Evolutionary conservation across 768 basidiomycete genomes (phyloP), one percentile per base, ranked within the genome.

Genomic region (Mycena kentingensis): DNA sequence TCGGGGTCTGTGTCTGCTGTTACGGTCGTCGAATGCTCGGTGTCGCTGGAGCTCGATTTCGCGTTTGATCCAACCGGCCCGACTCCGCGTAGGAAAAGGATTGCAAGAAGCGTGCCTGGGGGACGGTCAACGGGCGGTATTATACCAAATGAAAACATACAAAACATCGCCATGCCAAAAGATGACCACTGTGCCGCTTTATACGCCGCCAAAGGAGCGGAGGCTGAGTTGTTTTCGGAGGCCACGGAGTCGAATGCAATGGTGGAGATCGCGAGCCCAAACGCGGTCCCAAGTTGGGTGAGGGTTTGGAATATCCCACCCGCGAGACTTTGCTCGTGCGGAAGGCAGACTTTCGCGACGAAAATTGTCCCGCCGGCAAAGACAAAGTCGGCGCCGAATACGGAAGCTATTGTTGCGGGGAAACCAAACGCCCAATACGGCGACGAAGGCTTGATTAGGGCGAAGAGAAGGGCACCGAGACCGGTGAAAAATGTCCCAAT

Each of bases 301-400:
- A 92, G 83, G 1, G 90, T 90, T 63, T 88, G 86, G 67, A 91
- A 90, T 18, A 90, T 52, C 11, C 82, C 90, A 3, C 87, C 89
- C 5, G 84, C 82, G 4, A 91, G 73, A 66, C 83, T 85, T 67
- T 92, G 90, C 60, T 92, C 90, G 49, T 86, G 76, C 3, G 82
- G 82, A 1, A 77, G 65, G 2, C 82, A 77, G 10, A 86, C 75
- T 61, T 84, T 86, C 3, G 88, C 85, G 36, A 90, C 79, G 60
- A 87, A 92, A 15, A 92, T 69, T 5, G 86, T 87, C 2, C 90
- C 90, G 0, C 82, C 70, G 0, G 90, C 72, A 61, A 83, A 91
- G 2, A 88, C 82, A 55, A 92, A 88, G 62, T 92, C 90, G 1
- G 83, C 88, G 18, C 90, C 90, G 41, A 89, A 76, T 13, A 90